Conservation (phyloP, 192 early-diverging fungal genomes). For the Entomortierella parvispora region DNA sequence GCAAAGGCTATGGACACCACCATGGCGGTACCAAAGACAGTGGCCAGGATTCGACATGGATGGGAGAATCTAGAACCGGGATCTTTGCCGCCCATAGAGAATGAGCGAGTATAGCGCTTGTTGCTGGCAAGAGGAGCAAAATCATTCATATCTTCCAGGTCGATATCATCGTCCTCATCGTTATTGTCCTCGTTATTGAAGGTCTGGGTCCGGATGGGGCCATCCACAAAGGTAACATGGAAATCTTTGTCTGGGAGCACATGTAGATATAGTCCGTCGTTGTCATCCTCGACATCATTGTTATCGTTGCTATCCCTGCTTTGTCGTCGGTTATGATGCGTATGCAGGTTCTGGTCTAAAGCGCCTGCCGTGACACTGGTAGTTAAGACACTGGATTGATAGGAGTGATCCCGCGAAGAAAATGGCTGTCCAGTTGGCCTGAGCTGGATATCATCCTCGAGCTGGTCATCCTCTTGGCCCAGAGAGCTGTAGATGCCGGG, state of each 20-base stretch:
- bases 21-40: slow-evolving; percentile 21
- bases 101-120: slow-evolving; percentile 5
- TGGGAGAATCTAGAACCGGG: slow-evolving; percentile 8
- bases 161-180: slow-evolving; percentile 15
- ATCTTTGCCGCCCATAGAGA: background rate
- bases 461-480: background rate
- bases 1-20: slow-evolving; percentile 31
- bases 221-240: background rate
- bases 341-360: background rate
- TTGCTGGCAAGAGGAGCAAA: slow-evolving; percentile 27
- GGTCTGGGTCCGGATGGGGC: background rate
- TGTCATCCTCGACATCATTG: background rate
- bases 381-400: background rate
- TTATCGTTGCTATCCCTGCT: background rate
- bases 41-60: slow-evolving; percentile 38
- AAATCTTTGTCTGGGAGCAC: background rate
- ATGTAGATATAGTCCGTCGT: background rate
- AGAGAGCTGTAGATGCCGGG: slow-evolving; percentile 9
- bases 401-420: background rate
- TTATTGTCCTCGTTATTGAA: slow-evolving; percentile 17
- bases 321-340: background rate
- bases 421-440: background rate
- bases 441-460: background rate
- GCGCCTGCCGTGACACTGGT: background rate
- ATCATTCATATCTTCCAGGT: slow-evolving; percentile 19